Evolutionary conservation across 2,329 filamentous ascomycete species (phyloP), one percentile per base, ranked within the genome.

Genomic region (Drechslera avenae): DNA sequence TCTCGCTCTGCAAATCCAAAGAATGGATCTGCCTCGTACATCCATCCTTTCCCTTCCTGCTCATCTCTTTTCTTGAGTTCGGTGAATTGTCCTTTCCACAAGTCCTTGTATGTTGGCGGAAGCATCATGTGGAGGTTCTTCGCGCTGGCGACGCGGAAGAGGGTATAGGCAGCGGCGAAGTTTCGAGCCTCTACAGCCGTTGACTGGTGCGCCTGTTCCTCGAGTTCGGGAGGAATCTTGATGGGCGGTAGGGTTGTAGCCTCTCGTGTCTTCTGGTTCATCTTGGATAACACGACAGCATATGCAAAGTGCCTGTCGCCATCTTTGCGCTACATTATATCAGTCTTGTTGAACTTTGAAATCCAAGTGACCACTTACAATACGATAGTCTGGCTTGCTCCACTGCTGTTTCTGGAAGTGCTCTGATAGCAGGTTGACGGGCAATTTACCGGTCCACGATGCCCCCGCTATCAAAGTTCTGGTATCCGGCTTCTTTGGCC

Each of bases 1-100:
- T 96, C 89, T 44, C 89, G 82, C 73, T 95, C 90, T 60, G 87
- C 83, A 57, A 89, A 81, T 1, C 90, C 87, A 52, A 87, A 83
- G 76, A 99, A 99, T 0, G 94, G 94, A 66, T 99, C 94, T 9
- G 91, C 91, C 63, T 96, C 92, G 72, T 97, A 99, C 83, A 96
- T 87, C 89, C 92, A 97, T 0, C 79, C 88, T 57, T 84, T 84
- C 5, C 83, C 91, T 34, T 90, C 86, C 67, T 86, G 88, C 40
- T 90, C 79, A 64, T 97, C 93, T 61, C 86, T 83, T 57, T 84
- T 85, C 75, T 97, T 97, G 57, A 97, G 77, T 3, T 85, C 83
- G 56, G 88, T 84, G 61, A 99, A 96, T 50, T 92, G 86, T 5
- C 84, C 84, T 70, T 95, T 96, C 94, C 94, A 99, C 34, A 97